Evolutionary conservation across 169 alveolate species (phyloP), one percentile per base, ranked within the genome.

Genomic region (Theileria sp.): DNA sequence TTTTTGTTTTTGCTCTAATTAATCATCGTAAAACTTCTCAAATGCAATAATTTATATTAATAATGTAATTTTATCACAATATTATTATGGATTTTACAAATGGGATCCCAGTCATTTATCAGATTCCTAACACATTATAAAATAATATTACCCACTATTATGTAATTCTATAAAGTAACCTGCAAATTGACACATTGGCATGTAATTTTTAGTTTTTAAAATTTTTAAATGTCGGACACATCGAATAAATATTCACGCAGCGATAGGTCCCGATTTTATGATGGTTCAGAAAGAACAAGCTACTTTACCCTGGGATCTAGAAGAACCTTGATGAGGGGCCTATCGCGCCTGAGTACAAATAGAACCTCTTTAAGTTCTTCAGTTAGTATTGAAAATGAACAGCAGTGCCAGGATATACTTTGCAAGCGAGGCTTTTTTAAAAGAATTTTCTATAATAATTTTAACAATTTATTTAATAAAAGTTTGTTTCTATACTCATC

Each of bases 291-390:
- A 30, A 64, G 72, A 64, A 64, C 72, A 28, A 21, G 51, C 21
- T 64, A 64, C 72, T n/a, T 64, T 64, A 64, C 44, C 72, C 72
- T n/a, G 72, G 38, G 38, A 19, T 64, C 72, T 15, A 32, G 72
- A 38, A 64, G 44, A 64, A 64, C 1, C 51, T 21, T 64, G 72
- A 38, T 64, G 23, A 38, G 72, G 50, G 72, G 72, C 72, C 26
- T 64, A 15, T 64, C 72, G 72, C 25, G 72, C 5, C 19, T 64
- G 72, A 30, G 50, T 25, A 64, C 72, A 6, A 64, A 32, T 38
- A 64, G 32, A 64, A 64, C 54, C 26, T 15, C 38, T 30, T 30
- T 64, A 3, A 64, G 38, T 34, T 28, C 26, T 38, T 26, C 72
- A 23, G 34, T 64, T 23, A 15, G 44, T 38, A 32, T 19, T 38